Base-by-base conservation (phyloP, 768 basidiomycete genomes). In the Lanmaoa pseudosensibilis region DNA sequence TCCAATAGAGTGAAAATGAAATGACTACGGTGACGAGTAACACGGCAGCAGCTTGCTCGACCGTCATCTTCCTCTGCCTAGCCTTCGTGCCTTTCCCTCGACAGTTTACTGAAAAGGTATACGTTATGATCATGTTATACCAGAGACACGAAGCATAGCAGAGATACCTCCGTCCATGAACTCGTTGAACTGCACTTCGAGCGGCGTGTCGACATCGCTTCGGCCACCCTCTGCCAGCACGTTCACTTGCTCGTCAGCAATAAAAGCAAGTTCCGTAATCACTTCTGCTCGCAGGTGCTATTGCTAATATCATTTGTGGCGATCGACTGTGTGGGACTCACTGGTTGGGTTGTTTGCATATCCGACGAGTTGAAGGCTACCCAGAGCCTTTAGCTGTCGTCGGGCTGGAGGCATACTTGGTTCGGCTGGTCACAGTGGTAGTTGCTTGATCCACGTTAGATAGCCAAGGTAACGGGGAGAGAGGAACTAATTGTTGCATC, bases 141-240 rank as follows among this genome's bases (percentile, higher is more conserved):
- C 36, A 27, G 13, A 27, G 41, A 44, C 23, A 25, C 13, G n/a
- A 27, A 33, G 36, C 18, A 34, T 11, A 18, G 21, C 23, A 19
- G 27, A 39, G 13, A 46, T 64, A 68, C 68, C 66, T 57, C 68
- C 66, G 5, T 60, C 51, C 66, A 69, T 61, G 52, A 69, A 68
- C 32, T 70, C 68, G n/a, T 61, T 32, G 5, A 69, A 69, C 40
- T 52, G 51, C 49, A 69, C 59, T 36, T 65, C 63, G n/a, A 69
- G 47, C 13, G 66, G 66, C 13, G 36, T 32, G 23, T 54, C 54
- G 34, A 46, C 10, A 16, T 49, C 44, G 15, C 19, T 12, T 27
- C 41, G 49, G 15, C 13, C 19, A 1, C 32, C 36, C 6, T 50
- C 53, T 9, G 3, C 37, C 37, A 11, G 46, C 27, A 15, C 30